A percentile compares a stretch with the other conserved stretches of the same genome.
Evolutionary conservation across 2,329 filamentous ascomycete species (phyloP).

Genomic region (Uncinocarpus reesii): DNA sequence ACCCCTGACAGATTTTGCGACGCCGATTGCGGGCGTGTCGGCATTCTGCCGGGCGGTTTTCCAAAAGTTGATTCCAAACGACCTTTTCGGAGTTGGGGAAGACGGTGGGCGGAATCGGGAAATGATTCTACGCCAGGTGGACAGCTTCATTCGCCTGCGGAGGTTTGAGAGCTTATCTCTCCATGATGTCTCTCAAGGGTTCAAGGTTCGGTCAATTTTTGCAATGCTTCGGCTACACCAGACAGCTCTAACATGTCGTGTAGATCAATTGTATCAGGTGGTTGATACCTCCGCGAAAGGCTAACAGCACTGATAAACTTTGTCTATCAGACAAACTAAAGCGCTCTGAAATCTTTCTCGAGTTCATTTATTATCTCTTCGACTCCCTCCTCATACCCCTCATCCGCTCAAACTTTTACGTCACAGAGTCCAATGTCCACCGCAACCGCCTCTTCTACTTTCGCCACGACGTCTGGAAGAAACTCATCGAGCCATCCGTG

Average conservation of each 20-base stretch:
- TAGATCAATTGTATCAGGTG: slow-evolving; percentile 63
- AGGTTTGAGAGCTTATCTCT: slow-evolving; percentile 73
- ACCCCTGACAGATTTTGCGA: slow-evolving; percentile 60
- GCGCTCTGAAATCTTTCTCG: slow-evolving; percentile 65
- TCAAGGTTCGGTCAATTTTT: slow-evolving; percentile 49
- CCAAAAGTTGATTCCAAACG: slow-evolving; percentile 59
- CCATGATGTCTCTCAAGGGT: slow-evolving; percentile 62
- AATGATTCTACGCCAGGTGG: slow-evolving; percentile 56
- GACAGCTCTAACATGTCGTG: background rate
- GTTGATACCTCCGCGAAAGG: slow-evolving; percentile 51
- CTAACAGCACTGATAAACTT: slow-evolving; percentile 41
- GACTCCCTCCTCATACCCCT: slow-evolving; percentile 85
- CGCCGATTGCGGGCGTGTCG: slow-evolving; percentile 58
- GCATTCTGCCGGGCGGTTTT: slow-evolving; percentile 76
- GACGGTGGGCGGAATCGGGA: slow-evolving; percentile 50
- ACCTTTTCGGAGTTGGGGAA: slow-evolving; percentile 59
- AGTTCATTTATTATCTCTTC: slow-evolving; percentile 85
- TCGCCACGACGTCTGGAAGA: slow-evolving; percentile 82
- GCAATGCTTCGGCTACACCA: background rate
- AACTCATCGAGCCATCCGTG: slow-evolving; percentile 63
- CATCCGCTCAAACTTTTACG: slow-evolving; percentile 78
- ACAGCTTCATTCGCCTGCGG: slow-evolving; percentile 65
- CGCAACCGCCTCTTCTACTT: slow-evolving; percentile 84
- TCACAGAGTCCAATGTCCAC: slow-evolving; percentile 77
- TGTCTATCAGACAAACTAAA: slow-evolving; percentile 64